These are phyloP conservation scores for Trifolium dubium DNA, from an alignment of 306 rosid genomes.

Conservation along the genomic window DNA sequence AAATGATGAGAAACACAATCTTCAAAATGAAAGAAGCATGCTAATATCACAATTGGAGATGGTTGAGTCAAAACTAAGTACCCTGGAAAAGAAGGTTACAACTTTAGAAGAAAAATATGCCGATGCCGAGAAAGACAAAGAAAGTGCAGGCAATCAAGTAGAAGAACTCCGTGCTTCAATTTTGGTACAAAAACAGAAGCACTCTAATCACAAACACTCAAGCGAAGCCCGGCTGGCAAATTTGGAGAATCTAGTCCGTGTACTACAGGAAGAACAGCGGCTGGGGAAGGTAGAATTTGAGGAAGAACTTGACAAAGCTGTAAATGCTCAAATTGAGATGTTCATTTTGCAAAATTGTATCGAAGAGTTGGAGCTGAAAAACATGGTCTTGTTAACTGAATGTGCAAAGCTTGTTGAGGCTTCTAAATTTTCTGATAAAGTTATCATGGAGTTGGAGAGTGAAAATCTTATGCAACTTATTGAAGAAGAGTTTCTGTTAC, in stretches of 20 bases:
- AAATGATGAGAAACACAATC: slow-evolving; percentile 69
- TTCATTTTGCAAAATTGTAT: slow-evolving; percentile 79
- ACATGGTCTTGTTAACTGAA: slow-evolving; percentile 61
- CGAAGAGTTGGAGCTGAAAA: slow-evolving; percentile 86
- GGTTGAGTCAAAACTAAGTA: slow-evolving; percentile 65
- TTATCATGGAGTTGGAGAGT: slow-evolving; percentile 79
- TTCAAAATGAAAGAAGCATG: slow-evolving; percentile 71
- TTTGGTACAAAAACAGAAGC: slow-evolving; percentile 64
- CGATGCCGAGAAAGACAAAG: slow-evolving; percentile 73
- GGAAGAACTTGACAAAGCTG: slow-evolving; percentile 79
- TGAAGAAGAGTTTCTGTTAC: slow-evolving; percentile 76
- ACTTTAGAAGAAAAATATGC: slow-evolving; percentile 70
- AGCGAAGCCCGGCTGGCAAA: slow-evolving; percentile 64
- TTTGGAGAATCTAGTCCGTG: slow-evolving; percentile 64
- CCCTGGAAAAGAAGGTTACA: slow-evolving; percentile 66
- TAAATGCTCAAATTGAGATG: slow-evolving; percentile 85
- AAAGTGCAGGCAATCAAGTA: slow-evolving; percentile 56
- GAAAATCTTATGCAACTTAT: slow-evolving; percentile 91
- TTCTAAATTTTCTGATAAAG: slow-evolving; percentile 67
- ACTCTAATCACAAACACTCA: slow-evolving; percentile 59
- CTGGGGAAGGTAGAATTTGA: slow-evolving; percentile 79
- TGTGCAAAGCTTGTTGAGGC: slow-evolving; percentile 72
- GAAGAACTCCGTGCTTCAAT: slow-evolving; percentile 70
- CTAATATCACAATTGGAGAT: slow-evolving; percentile 67
- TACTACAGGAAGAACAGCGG: slow-evolving; percentile 63